Evolutionary conservation across 306 rosid genomes (phyloP).

Genomic region (Casuarina glauca): DNA sequence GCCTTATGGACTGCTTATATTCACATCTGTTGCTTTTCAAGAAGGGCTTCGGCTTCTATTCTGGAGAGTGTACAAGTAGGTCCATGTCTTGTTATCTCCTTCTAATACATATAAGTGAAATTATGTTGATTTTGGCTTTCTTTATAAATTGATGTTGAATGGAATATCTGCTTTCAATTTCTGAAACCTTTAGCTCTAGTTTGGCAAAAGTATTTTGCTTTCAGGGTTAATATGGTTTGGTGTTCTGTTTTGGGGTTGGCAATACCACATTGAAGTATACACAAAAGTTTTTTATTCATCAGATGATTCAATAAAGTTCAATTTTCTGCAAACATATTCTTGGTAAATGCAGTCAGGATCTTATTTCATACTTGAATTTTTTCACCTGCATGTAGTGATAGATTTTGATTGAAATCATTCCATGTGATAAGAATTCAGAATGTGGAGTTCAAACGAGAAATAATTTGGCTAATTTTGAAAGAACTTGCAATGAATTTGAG

Average conservation of each 20-base stretch:
- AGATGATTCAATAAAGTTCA: neutral
- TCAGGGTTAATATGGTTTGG: neutral
- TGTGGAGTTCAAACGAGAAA: neutral
- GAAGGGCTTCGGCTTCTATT: slow-evolving; percentile 80
- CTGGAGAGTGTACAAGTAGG: slow-evolving; percentile 81
- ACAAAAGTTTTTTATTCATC: neutral
- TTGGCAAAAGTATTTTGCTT: neutral
- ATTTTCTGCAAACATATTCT: neutral
- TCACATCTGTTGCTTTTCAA: slow-evolving; percentile 81
- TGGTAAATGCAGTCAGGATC: neutral
- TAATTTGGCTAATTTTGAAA: too few relatives aligned
- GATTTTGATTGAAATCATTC: neutral
- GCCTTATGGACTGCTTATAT: slow-evolving; percentile 69
- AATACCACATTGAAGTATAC: neutral
- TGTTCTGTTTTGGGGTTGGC: neutral
- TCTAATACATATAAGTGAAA: neutral
- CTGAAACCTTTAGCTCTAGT: neutral
- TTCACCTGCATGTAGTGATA: neutral
- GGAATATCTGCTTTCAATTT: neutral
- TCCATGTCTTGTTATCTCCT: neutral
- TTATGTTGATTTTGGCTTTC: neutral
- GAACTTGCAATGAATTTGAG: too few relatives aligned
- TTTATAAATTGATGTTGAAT: neutral
- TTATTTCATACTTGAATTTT: neutral
- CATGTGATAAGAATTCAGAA: neutral